phyloP scores from a whole-genome alignment of 2,329 filamentous ascomycete species.

The Aspergillus ustus region DNA sequence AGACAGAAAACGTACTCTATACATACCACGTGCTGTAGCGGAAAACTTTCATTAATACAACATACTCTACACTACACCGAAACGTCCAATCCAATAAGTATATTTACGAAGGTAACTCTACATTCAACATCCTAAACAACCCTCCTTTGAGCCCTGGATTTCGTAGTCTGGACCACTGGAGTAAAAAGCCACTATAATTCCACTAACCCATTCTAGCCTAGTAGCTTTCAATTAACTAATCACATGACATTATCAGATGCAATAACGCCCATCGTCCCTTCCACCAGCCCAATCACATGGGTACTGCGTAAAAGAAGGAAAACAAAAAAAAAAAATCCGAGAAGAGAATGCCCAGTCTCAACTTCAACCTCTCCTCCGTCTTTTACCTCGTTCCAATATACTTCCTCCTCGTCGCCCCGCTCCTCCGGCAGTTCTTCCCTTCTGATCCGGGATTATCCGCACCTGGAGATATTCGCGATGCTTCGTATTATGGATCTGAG shows the following conservation, averaged over 20 bases:
- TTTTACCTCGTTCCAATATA: slow-evolving; percentile 45
- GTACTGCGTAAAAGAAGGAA: neutral
- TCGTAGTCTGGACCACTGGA: too few relatives aligned
- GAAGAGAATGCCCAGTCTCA: neutral
- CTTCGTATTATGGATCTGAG: slow-evolving; percentile 19
- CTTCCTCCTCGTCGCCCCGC: slow-evolving; percentile 40
- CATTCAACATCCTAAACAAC: too few relatives aligned
- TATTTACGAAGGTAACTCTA: too few relatives aligned
- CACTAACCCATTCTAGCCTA: too few relatives aligned
- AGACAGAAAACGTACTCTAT: too few relatives aligned
- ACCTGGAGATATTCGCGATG: slow-evolving; percentile 12
- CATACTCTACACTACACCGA: too few relatives aligned
- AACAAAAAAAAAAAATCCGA: neutral
- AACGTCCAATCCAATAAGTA: too few relatives aligned
- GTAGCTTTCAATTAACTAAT: neutral
- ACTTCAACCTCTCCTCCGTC: slow-evolving; percentile 33
- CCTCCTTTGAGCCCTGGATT: too few relatives aligned
- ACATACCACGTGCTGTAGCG: too few relatives aligned
- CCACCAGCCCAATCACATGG: neutral
- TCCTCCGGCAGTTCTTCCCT: slow-evolving; percentile 34
- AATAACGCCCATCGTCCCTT: neutral
- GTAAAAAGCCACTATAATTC: too few relatives aligned
- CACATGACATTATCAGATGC: neutral
- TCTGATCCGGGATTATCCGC: slow-evolving; percentile 10
- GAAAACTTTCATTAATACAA: too few relatives aligned